These are phyloP conservation scores for Scheffersomyces titani DNA, from an alignment of 1,139 yeast species.

Conservation along the genomic window DNA sequence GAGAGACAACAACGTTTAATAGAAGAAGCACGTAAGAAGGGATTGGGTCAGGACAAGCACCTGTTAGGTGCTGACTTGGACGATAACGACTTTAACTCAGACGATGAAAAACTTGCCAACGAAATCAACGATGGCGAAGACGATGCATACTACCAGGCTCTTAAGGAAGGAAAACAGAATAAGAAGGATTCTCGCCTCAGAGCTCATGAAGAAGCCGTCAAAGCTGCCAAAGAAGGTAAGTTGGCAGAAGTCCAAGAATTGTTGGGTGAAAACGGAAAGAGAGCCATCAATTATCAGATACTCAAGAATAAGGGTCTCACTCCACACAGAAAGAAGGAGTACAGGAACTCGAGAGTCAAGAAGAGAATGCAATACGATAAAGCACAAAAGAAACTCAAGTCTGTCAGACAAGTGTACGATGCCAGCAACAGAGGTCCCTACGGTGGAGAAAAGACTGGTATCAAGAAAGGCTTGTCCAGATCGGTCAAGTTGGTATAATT, in stretches of 20 bases:
- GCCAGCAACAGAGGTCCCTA: constrained; percentile 75
- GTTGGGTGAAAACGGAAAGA: constrained; percentile 78
- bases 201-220: constrained; percentile 71
- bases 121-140: constrained; percentile 39
- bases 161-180: constrained; percentile 49
- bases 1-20: constrained; percentile 85
- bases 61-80: constrained; percentile 58
- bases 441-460: constrained; percentile 96
- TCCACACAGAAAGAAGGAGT: constrained; percentile 88
- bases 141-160: constrained; percentile 48
- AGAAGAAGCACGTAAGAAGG: constrained; percentile 89
- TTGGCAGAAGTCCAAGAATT: constrained; percentile 69
- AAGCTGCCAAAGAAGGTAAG: constrained; percentile 85
- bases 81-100: constrained; percentile 51
- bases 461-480: constrained; percentile 86
- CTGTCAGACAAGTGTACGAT: constrained; percentile 85
- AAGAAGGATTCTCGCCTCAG: constrained; percentile 56
- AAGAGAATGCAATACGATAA: constrained; percentile 96
- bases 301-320: constrained; percentile 95
- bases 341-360: constrained; percentile 94
- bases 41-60: constrained; percentile 51
- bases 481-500: constrained; percentile 67
- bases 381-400: constrained; percentile 91
- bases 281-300: constrained; percentile 93
- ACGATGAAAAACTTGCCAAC: constrained; percentile 44